Evolutionary conservation across 805 yeast species (phyloP).

Genomic region (Zygosaccharomyces siamensis): DNA sequence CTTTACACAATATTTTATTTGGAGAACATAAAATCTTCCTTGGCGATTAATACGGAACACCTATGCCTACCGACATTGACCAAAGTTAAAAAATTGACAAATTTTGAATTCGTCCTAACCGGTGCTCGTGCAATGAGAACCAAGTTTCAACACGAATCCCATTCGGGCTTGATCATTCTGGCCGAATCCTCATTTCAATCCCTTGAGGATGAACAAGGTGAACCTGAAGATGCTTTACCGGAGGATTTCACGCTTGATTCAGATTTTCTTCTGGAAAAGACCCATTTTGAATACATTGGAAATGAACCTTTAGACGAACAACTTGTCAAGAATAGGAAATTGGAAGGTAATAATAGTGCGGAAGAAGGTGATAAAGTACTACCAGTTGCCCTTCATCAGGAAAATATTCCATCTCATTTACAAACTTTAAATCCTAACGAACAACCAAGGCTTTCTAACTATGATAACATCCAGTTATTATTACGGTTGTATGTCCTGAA

Average conservation of each 20-base stretch:
- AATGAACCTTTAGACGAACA: slow-evolving; percentile 42
- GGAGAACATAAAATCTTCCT: slow-evolving; percentile 61
- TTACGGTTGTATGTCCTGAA: slow-evolving; percentile 59
- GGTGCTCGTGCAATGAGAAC: slow-evolving; percentile 90
- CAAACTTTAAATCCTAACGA: slow-evolving; percentile 66
- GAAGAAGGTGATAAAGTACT: slow-evolving; percentile 45
- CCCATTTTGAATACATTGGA: slow-evolving; percentile 59
- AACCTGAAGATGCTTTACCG: slow-evolving; percentile 35
- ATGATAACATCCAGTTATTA: slow-evolving; percentile 71
- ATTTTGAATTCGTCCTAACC: slow-evolving; percentile 61
- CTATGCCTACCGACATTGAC: slow-evolving; percentile 50
- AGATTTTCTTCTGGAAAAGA: slow-evolving; percentile 72
- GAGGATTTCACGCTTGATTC: slow-evolving; percentile 62
- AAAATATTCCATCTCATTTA: slow-evolving; percentile 55
- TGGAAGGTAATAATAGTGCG: slow-evolving; percentile 35
- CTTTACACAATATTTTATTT: slow-evolving; percentile 49
- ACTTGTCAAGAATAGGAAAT: slow-evolving; percentile 36
- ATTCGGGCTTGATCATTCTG: slow-evolving; percentile 67
- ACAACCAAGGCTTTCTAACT: slow-evolving; percentile 66
- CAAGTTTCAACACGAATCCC: slow-evolving; percentile 66
- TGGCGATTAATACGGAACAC: slow-evolving; percentile 62
- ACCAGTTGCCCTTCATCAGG: slow-evolving; percentile 59
- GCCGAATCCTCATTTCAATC: slow-evolving; percentile 47
- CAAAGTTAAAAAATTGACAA: slow-evolving; percentile 54
- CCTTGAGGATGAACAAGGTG: slow-evolving; percentile 12